Evolutionary conservation across 208 protist genomes (phyloP), one percentile per base, ranked within the genome.

Genomic region (Acanthamoeba castellanii): DNA sequence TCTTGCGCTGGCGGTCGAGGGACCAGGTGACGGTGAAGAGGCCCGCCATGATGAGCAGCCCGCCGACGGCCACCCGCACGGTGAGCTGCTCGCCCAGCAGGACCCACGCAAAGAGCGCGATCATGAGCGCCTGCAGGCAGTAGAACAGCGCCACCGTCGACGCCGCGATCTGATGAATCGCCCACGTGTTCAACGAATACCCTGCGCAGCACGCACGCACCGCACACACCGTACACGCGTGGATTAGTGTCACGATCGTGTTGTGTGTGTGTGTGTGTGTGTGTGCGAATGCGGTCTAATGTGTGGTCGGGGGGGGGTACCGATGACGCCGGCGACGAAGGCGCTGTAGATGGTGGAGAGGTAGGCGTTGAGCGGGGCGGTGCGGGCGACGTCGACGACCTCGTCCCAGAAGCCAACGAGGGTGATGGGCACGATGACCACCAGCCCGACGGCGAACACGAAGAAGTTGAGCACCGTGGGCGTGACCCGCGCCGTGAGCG

Each of bases 121-220:
- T 81, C 72, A 81, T 81, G 30, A 81, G 72, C 14, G 72, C 72
- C 37, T 81, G 72, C 72, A 81, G 72, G 72, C 72, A 81, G 37
- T 81, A 81, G 72, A 81, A 81, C 34, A 81, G 72, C 37, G 72
- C 30, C 72, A 81, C 72, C 0, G 9, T 81, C 20, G 72, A 81
- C 30, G 72, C 72, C 37, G 72, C 18, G 30, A 47, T 81, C 72
- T 81, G 72, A 14, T 81, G 32, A 45, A 81, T 81, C n/a, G 72
- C 72, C 72, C 72, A 81, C 37, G 72, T 81, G 72, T 81, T 81
- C 72, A 81, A 14, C 30, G 25, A 45, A 30, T 81, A 81, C 72
- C 72, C 72, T 81, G 8, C 72, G 22, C 32, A 5, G 8, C n/a
- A 74, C 25, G 8, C 3, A n/a, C 32, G 66, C 32, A 22, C 11